Base-by-base conservation (phyloP, 1,139 yeast genomes). In the Kurtzmaniella quercitrusa region DNA sequence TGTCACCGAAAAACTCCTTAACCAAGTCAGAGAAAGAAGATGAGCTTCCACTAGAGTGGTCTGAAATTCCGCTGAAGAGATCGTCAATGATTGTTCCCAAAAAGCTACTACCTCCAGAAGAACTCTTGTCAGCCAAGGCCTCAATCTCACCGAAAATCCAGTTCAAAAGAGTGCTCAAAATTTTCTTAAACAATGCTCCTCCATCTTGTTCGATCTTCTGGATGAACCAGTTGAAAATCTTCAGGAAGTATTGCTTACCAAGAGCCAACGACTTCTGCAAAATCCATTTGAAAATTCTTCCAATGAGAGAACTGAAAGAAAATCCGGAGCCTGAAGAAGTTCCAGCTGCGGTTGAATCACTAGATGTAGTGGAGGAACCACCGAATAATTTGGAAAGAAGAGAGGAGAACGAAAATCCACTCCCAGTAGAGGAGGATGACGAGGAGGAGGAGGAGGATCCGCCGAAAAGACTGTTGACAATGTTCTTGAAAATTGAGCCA, bases 381-480 rank as follows among this genome's bases (percentile, higher is more conserved):
- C 56, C 55, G 38, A 55, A 51, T 33, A 56, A 47, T 12, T 46
- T 50, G 38, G 47, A 52, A 38, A 62, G 50, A 11, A 26, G 18
- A 17, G 39, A 32, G 33, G 41, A 39, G 60, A 47, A 9, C 5
- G 22, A 42, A 55, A 59, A 40, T 50, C 55, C 36, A 60, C 49
- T 43, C 23, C 57, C 49, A 12, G 55, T 50, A 3, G 47, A 42
- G 11, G 51, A 38, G 30, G 56, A 48, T 12, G 55, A 50, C 3
- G 48, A 43, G 12, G 51, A 38, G 17, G 48, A 21, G 8, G 55
- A 42, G 16, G 49, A 45, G 18, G 45, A 34, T 17, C 37, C 37
- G 5, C 37, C 37, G 20, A 34, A 34, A 9, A 18, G 20, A 3
- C 8, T 18, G 15, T 5, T 14, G 11, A 30, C 15, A 14, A 30